Evolutionary conservation across 2,329 filamentous ascomycete genomes (phyloP), one percentile per base, ranked within the genome.

Genomic region (Colletotrichum echinochloae): DNA sequence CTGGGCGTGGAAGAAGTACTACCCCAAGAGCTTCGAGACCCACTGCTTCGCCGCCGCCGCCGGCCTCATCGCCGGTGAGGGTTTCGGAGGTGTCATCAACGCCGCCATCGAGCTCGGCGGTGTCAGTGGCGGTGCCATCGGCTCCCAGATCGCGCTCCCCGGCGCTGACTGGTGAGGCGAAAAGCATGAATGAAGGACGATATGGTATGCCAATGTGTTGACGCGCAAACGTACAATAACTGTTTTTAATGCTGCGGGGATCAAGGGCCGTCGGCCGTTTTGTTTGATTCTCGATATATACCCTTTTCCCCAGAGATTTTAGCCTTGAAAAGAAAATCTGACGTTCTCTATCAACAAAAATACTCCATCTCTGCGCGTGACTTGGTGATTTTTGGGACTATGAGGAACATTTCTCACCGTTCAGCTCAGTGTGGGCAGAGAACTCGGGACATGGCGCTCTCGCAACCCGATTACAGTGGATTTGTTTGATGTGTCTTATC

Each of bases 1-100:
- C 1, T 85, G 83, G 77, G 78, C 85, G 77, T 91, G 89, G 89
- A 80, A 78, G 60, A 89, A 85, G 80, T 84, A 79, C 72, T 85
- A 81, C 72, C 79, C 82, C 7, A 82, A 81, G 70, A 78, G 76
- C 66, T 90, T 87, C 72, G 87, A 88, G 62, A 83, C 84, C 65
- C 89, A 87, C 75, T 87, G 84, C 5, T 90, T 87, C 72, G 87
- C 87, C 2, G 81, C 90, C 62, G 89, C 89, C 0, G 89, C 89
- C 20, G 88, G 89, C 67, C 77, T 90, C 61, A 89, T 91, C 73
- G 88, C 89, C 1, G 89, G 89, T 2, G 89, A 91, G 78, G 89
- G 89, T 60, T 85, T 90, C 63, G 89, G 87, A 5, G 89, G 89
- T 72, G 88, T 90, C 16, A 78, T 90, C 68, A 89, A 89, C 73